These are phyloP conservation scores for Sclerotinia borealis DNA, from an alignment of 2,329 filamentous ascomycete species.

Conservation along the genomic window DNA sequence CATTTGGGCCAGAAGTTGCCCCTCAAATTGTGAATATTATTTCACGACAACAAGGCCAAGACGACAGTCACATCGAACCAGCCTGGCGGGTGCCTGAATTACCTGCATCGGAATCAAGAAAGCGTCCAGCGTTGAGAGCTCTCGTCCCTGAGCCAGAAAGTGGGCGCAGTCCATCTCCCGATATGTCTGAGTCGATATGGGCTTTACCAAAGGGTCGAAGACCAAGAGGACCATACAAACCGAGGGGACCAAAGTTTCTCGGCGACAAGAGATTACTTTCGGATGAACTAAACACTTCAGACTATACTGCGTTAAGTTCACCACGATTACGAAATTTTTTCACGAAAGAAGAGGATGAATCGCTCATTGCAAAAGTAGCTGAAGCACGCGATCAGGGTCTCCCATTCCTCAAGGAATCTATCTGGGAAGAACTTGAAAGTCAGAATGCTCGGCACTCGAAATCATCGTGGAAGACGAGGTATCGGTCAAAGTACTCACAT, in stretches of 20 bases:
- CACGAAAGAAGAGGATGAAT: slow-evolving; percentile 25
- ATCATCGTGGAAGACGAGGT: slow-evolving; percentile 6
- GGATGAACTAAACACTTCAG: slow-evolving; percentile 4
- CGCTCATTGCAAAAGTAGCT: slow-evolving; percentile 24
- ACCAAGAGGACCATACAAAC: not conserved
- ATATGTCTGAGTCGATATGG: slow-evolving; percentile 27
- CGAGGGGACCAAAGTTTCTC: not conserved
- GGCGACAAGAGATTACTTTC: not conserved
- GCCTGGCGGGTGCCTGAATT: slow-evolving; percentile 26
- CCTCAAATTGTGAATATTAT: slow-evolving; percentile 28
- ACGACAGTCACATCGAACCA: slow-evolving; percentile 25
- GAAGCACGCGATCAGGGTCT: slow-evolving; percentile 18
- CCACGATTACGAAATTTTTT: slow-evolving; percentile 15
- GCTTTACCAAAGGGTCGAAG: slow-evolving; percentile 19
- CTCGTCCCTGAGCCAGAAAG: slow-evolving; percentile 18
- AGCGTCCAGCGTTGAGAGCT: slow-evolving; percentile 17
- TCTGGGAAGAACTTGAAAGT: slow-evolving; percentile 22
- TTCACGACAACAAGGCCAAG: slow-evolving; percentile 20
- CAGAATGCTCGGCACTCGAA: slow-evolving; percentile 23
- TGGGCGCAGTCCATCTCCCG: slow-evolving; percentile 26
- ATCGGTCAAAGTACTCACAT: not conserved
- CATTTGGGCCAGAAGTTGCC: slow-evolving; percentile 29
- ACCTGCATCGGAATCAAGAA: slow-evolving; percentile 13
- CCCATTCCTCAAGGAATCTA: slow-evolving; percentile 5
- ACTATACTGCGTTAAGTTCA: not conserved